phyloP scores from a whole-genome alignment of 2,329 filamentous ascomycete species.

The Fusarium redolens region DNA sequence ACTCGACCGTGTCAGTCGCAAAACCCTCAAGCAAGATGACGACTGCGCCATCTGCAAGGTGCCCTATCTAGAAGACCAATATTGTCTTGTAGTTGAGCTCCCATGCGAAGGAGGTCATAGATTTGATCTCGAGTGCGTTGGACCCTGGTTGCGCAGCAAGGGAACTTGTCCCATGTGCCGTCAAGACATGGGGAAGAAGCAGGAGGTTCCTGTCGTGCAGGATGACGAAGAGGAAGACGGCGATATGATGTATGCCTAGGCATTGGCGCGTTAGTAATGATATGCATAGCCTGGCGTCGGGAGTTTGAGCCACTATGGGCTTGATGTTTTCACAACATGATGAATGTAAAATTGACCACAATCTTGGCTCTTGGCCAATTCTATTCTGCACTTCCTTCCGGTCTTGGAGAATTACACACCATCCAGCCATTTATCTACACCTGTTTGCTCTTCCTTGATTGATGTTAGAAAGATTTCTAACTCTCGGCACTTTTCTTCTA shows the following conservation, averaged over 20 bases:
- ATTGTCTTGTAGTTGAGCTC: conserved; percentile 72
- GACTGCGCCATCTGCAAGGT: conserved; percentile 73
- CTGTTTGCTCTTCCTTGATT: background rate
- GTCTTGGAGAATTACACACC: background rate
- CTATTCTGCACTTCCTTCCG: background rate
- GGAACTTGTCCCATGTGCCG: conserved; percentile 74
- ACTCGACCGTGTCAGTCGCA: conserved; percentile 68
- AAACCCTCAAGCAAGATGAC: conserved; percentile 62
- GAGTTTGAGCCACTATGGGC: conserved; percentile 40
- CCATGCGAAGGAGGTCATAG: conserved; percentile 68
- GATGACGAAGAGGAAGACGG: conserved; percentile 65
- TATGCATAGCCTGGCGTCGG: conserved; percentile 44
- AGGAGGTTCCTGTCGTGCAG: conserved; percentile 56
- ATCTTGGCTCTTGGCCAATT: background rate
- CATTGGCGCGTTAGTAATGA: background rate
- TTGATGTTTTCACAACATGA: conserved; percentile 16
- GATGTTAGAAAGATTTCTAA: conserved; percentile 21
- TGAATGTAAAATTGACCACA: conserved; percentile 10
- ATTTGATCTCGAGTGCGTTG: conserved; percentile 76
- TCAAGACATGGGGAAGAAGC: conserved; percentile 68
- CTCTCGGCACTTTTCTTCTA: conserved; percentile 30
- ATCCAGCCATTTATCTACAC: background rate
- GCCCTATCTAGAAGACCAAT: conserved; percentile 69
- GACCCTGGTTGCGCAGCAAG: conserved; percentile 72
- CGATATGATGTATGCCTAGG: conserved; percentile 59